A percentile compares a stretch with the other conserved stretches of the same genome.
These are phyloP conservation scores for Gamarada debralockiae DNA, from an alignment of 495 filamentous ascomycete species.

Conservation along the genomic window DNA sequence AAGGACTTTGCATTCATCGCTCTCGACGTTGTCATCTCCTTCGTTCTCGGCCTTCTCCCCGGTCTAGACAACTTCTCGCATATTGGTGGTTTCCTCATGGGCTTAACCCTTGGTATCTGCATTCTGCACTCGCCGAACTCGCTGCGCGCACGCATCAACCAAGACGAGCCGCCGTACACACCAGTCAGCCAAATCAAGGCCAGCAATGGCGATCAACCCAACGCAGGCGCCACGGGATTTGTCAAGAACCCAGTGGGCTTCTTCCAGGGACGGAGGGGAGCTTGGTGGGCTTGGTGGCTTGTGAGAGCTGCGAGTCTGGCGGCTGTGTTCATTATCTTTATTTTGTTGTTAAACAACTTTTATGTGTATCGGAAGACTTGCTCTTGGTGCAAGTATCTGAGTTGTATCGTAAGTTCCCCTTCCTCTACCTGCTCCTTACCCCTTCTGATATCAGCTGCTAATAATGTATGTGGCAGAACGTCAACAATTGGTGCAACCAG, in stretches of 20 bases:
- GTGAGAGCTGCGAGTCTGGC: slow-evolving; percentile 77
- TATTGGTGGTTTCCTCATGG: slow-evolving; percentile 94
- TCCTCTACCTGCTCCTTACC: neutral
- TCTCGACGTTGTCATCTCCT: slow-evolving; percentile 81
- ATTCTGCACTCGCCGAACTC: slow-evolving; percentile 82
- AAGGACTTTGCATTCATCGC: slow-evolving; percentile 81
- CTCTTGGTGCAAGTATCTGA: slow-evolving; percentile 89
- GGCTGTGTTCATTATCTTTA: slow-evolving; percentile 73
- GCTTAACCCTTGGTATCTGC: slow-evolving; percentile 78
- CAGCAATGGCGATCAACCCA: slow-evolving; percentile 30
- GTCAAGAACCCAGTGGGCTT: slow-evolving; percentile 69
- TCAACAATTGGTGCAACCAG: slow-evolving; percentile 76
- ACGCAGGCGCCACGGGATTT: slow-evolving; percentile 51
- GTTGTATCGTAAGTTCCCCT: slow-evolving; percentile 69
- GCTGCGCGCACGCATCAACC: slow-evolving; percentile 71
- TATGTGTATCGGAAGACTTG: slow-evolving; percentile 75
- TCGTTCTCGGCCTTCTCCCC: slow-evolving; percentile 87
- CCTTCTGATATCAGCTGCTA: slow-evolving; percentile 17
- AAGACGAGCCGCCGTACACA: slow-evolving; percentile 60
- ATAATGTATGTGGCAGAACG: slow-evolving; percentile 43
- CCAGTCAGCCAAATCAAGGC: slow-evolving; percentile 51
- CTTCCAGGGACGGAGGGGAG: slow-evolving; percentile 84
- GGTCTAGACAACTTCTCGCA: slow-evolving; percentile 97
- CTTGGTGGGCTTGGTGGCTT: slow-evolving; percentile 99
- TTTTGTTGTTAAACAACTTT: slow-evolving; percentile 83